phyloP scores from a whole-genome alignment of 108 stramenopile species.

The Fistulifera pelliculosa region DNA sequence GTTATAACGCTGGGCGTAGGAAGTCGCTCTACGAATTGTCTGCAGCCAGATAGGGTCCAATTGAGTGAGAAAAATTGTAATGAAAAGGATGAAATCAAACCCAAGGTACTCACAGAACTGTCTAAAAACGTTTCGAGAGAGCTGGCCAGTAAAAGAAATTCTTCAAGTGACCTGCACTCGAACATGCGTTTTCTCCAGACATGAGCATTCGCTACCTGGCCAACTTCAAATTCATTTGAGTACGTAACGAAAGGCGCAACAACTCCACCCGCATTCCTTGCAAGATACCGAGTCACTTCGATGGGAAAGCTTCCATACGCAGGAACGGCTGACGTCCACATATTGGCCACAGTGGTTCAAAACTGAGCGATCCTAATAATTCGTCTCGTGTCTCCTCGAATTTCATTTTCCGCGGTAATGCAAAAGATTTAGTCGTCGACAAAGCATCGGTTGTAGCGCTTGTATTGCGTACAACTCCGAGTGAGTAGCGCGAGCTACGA shows the following conservation, averaged over 20 bases:
- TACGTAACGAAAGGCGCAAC: constrained; percentile 55
- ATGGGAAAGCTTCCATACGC: constrained; percentile 40
- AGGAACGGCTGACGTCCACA: constrained; percentile 52
- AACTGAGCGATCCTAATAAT: constrained; percentile 21
- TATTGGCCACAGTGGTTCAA: constrained; percentile 38
- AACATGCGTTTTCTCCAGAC: constrained; percentile 61
- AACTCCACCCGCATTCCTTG: constrained; percentile 46
- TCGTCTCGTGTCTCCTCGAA: constrained; percentile 27
- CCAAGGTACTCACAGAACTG: no score
- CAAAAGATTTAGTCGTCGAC: background rate
- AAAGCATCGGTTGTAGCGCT: background rate
- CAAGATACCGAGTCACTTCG: constrained; percentile 38
- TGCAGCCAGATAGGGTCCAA: no score
- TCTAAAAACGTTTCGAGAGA: no score
- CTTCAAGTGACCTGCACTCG: constrained; percentile 29
- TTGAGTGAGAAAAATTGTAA: no score
- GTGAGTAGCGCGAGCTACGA: background rate
- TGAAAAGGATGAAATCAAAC: no score
- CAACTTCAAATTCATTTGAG: constrained; percentile 65
- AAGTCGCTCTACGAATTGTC: no score
- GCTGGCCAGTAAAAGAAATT: background rate
- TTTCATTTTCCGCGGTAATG: constrained; percentile 11
- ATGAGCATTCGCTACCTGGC: constrained; percentile 51
- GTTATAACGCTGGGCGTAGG: no score
- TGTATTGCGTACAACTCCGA: constrained; percentile 7